These are phyloP conservation scores for Antrodiella citrinella DNA, from an alignment of 768 basidiomycete species.

Conservation along the genomic window DNA sequence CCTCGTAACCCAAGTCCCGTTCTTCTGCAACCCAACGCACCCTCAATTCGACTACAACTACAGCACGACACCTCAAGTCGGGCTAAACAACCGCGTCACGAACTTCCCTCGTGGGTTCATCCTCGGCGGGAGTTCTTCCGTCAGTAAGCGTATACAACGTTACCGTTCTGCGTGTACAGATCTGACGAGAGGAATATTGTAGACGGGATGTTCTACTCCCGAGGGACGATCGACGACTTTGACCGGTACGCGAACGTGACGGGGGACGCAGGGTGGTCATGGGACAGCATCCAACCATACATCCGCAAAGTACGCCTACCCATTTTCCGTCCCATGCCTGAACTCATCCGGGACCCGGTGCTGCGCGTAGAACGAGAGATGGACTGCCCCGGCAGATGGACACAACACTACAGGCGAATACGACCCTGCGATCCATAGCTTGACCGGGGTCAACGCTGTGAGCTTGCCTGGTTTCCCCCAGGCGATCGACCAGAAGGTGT, in stretches of 20 bases:
- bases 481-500: constrained; percentile 10
- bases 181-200: background rate
- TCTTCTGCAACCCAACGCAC: constrained; percentile 6
- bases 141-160: constrained; percentile 13
- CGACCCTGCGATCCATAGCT: constrained; percentile 13
- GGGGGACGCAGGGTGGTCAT: constrained; percentile 20
- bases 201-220: constrained; percentile 20
- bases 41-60: constrained; percentile 22
- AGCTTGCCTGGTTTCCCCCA: constrained; percentile 12
- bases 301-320: background rate
- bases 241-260: constrained; percentile 16
- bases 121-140: constrained; percentile 18
- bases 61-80: constrained; percentile 17
- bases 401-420: constrained; percentile 14
- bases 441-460: constrained; percentile 9
- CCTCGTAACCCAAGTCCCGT: no score
- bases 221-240: constrained; percentile 17
- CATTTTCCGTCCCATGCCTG: background rate
- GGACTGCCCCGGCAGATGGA: constrained; percentile 9
- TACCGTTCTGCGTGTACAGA: background rate
- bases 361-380: constrained; percentile 8
- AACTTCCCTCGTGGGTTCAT: constrained; percentile 17
- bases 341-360: background rate
- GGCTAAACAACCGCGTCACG: constrained; percentile 13
- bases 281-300: constrained; percentile 7